Percentiles rank a stretch among this genome's conserved stretches.
These are phyloP conservation scores for Nothophaeocryptopus gaeumannii DNA, from an alignment of 2,329 filamentous ascomycete species.

Conservation along the genomic window DNA sequence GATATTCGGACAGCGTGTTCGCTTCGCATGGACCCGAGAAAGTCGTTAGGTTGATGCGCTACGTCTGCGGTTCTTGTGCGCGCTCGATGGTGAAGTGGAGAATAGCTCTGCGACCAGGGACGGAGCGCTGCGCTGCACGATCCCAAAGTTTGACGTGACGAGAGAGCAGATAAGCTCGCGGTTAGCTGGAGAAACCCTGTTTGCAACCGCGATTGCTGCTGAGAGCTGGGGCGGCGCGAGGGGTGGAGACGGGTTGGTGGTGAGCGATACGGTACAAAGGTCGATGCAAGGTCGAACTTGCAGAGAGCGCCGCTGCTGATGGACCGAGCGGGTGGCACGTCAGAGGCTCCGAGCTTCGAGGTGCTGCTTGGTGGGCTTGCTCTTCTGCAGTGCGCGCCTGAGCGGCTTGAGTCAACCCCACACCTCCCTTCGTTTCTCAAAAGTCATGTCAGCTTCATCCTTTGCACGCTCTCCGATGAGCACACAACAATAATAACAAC, in stretches of 20 bases:
- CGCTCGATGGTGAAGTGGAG: slow-evolving; percentile 15
- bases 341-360: slow-evolving; percentile 3
- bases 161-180: slow-evolving; percentile 18
- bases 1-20: slow-evolving; percentile 24
- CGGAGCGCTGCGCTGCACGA: slow-evolving; percentile 22
- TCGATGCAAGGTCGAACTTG: slow-evolving; percentile 9
- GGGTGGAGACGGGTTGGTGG: slow-evolving; percentile 12
- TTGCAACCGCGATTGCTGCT: slow-evolving; percentile 8
- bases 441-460: slow-evolving; percentile 12
- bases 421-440: slow-evolving; percentile 1
- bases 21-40: slow-evolving; percentile 20
- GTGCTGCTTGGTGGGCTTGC: not conserved
- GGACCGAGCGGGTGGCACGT: slow-evolving; percentile 1
- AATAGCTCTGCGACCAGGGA: slow-evolving; percentile 20
- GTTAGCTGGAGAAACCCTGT: slow-evolving; percentile 20
- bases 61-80: slow-evolving; percentile 13
- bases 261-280: not conserved
- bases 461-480: slow-evolving; percentile 4
- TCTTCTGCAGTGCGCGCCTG: not conserved
- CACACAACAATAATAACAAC: not conserved
- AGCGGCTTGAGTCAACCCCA: not conserved
- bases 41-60: not conserved
- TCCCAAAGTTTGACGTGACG: slow-evolving; percentile 17
- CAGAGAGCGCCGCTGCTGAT: slow-evolving; percentile 11
- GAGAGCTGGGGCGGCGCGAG: slow-evolving; percentile 10